These are phyloP conservation scores for Cutaneotrichosporon dermatis DNA, from an alignment of 1,284 basidiomycete species.

Conservation along the genomic window DNA sequence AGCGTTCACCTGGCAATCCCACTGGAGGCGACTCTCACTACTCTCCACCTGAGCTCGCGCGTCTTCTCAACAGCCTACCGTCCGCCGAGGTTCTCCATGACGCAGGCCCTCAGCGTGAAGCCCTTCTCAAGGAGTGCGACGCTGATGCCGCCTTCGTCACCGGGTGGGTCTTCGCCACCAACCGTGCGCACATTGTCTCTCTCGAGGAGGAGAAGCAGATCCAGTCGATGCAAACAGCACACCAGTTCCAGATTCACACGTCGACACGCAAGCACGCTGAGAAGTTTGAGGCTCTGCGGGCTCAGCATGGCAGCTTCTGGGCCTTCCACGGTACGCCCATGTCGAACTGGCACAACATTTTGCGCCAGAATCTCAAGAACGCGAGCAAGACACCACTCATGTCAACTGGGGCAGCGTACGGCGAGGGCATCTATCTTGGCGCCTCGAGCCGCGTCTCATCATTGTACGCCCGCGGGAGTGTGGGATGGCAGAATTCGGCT, in stretches of 20 bases:
- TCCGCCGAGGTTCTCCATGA: neutral
- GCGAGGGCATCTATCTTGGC: slow-evolving; percentile 9
- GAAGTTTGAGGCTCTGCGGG: slow-evolving; percentile 7
- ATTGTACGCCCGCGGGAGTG: neutral
- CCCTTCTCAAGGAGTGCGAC: neutral
- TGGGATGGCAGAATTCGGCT: neutral
- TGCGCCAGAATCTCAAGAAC: slow-evolving; percentile 15
- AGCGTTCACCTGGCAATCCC: neutral
- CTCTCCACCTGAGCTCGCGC: neutral
- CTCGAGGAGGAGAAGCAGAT: slow-evolving; percentile 1
- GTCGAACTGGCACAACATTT: slow-evolving; percentile 17
- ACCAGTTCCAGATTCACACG: slow-evolving; percentile 16
- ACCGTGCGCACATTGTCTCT: slow-evolving; percentile 12
- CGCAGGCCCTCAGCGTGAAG: neutral
- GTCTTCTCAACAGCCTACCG: neutral
- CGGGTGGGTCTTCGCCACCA: slow-evolving; percentile 14
- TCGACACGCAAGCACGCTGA: slow-evolving; percentile 11
- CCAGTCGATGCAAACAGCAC: slow-evolving; percentile 1
- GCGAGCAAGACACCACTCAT: slow-evolving; percentile 9
- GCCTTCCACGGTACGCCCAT: slow-evolving; percentile 11
- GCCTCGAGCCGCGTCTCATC: neutral
- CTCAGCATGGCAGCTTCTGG: slow-evolving; percentile 7
- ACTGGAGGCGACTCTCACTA: neutral
- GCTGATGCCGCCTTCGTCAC: neutral
- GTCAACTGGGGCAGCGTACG: slow-evolving; percentile 8